Evolutionary conservation across 176 grass and related monocot genomes (phyloP), one percentile per base, ranked within the genome.

Genomic region (Metroxylon sagu): DNA sequence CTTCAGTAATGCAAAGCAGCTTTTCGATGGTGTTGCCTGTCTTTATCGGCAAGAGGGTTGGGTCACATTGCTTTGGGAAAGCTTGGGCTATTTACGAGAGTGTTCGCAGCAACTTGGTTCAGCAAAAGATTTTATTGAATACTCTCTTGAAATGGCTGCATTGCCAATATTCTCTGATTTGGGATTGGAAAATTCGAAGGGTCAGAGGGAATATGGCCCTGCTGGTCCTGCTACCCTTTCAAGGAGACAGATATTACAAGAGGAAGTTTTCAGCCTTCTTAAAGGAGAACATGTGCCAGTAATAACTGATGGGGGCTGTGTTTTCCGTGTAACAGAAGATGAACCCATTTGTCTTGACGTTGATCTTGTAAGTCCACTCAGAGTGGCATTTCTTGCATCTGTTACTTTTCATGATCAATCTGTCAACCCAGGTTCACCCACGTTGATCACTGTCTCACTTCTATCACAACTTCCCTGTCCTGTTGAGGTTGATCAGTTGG

Each of bases 91-190:
- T 71, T 72, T 98, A 71, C 80, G 76, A 73, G 87, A 98, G 65
- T 92, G 87, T 64, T 84, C 82, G 52, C 72, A 21, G 59, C 85
- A 74, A 85, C 82, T 98, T 78, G 83, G 77, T 64, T 88, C 75
- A 54, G 66, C 65, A 14, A 85, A 89, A 73, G 79, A 92, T 68
- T 98, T 91, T 66, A 70, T 82, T 75, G 72, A 76, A 59, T 92
- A 89, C 76, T 98, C 93, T 27, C 87, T 98, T 64, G 93, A 98
- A 77, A 89, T 98, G 93, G 72, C 84, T 62, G 78, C 93, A 64
- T 81, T 98, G 70, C 93, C 87, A 35, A 68, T 85, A 39, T 90
- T 95, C 61, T 84, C 77, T 55, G 69, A n/a, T 17, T 60, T 18
- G 63, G 51, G 35, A 64, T 64, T 54, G 49, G 83, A 64, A 67